Base-by-base conservation (phyloP, 495 filamentous ascomycete species). In the Letharia columbiana region DNA sequence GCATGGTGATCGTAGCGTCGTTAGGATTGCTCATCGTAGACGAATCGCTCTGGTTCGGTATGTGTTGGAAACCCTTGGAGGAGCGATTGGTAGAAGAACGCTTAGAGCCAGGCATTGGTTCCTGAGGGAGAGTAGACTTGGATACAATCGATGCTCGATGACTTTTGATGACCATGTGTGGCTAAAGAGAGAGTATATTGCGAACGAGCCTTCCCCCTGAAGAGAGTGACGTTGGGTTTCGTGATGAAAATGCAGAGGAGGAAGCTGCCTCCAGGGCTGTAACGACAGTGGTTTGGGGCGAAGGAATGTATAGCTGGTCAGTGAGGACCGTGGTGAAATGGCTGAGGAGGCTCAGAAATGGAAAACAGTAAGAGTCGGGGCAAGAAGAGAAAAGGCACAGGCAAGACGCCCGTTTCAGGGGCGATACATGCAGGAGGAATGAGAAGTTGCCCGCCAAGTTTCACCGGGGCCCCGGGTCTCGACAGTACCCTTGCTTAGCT, bases 1-100 rank as follows among this genome's bases (percentile, higher is more conserved):
- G 84, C 41, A 86, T 86, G 54, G 85, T 83, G 66, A 84, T 84
- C 15, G 83, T 85, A 41, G 78, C 81, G 71, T 86, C 84, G 68
- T 84, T 81, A 1, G 80, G 76, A 60, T 81, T 82, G 33, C 68
- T 64, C 79, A 80, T 79, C 9, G 66, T 70, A 40, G 52, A 56
- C 10, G 60, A 49, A 35, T 49, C 13, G 57, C 58, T 69, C 31
- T 39, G 39, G 40, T 79, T 76, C 15, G 75, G 77, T n/a, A 83
- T 70, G 40, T 80, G 77, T 54, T 79, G 75, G 54, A 83, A 83
- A 45, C 79, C 79, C 66, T 80, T 69, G 52, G 68, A 69, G 3
- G 68, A 70, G 37, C 68, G 68, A n/a, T 67, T 64, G 13, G 52
- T 64, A 44, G 66, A 67, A 12, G 68, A 70, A 35, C 68, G 65